These are phyloP conservation scores for Thelephora terrestris DNA, from an alignment of 1,284 basidiomycete species.

Conservation along the genomic window DNA sequence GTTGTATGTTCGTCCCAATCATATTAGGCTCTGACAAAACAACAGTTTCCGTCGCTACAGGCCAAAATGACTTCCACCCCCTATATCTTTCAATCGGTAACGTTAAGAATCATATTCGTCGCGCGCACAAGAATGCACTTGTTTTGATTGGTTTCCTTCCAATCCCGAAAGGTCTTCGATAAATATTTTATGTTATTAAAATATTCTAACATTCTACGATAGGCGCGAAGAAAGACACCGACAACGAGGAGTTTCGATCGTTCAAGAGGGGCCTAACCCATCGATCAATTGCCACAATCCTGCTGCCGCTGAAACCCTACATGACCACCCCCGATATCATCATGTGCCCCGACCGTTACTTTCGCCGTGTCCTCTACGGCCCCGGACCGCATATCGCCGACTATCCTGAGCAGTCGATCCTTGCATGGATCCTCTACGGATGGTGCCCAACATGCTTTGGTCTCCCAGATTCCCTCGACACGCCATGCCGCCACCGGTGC, in stretches of 20 bases:
- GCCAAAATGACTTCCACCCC: conserved; percentile 14
- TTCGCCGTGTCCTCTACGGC: conserved; percentile 11
- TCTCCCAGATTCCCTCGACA: not conserved
- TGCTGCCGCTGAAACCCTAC: conserved; percentile 7
- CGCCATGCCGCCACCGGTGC: conserved; percentile 1
- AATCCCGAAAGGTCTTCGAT: conserved; percentile 15
- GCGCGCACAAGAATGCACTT: conserved; percentile 14
- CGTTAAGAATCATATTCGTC: conserved; percentile 12
- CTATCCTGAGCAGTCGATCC: conserved; percentile 9
- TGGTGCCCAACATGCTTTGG: conserved; percentile 14
- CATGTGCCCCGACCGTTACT: conserved; percentile 17
- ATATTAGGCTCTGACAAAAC: too few species aligned
- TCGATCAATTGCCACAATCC: conserved; percentile 9
- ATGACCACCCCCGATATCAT: conserved; percentile 15
- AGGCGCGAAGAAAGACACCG: conserved; percentile 8
- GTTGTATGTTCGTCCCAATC: too few species aligned
- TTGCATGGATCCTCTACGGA: conserved; percentile 8
- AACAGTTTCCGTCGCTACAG: conserved; percentile 13
- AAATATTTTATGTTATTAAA: not conserved
- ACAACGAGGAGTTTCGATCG: conserved; percentile 10
- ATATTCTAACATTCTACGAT: not conserved
- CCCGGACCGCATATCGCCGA: conserved; percentile 12
- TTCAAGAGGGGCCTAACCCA: conserved; percentile 16
- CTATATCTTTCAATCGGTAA: conserved; percentile 12
- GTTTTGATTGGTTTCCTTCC: too few species aligned